Percentiles rank a stretch among this genome's conserved stretches.
phyloP scores from a whole-genome alignment of 2,329 filamentous ascomycete genomes.

The Metarhizium brunneum region DNA sequence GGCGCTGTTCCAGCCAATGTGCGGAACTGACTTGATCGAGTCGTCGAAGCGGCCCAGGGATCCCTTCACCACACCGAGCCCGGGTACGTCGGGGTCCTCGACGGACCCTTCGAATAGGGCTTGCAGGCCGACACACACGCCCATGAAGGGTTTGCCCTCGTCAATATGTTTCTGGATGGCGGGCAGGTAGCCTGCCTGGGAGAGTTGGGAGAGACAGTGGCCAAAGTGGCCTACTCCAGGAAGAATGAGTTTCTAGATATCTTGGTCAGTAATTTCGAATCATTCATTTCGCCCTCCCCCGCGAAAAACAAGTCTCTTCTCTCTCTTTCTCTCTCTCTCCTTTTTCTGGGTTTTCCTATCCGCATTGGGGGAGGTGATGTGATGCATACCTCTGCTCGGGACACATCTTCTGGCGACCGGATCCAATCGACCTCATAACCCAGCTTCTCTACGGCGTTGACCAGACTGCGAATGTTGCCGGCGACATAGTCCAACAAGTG shows the following conservation, averaged over 20 bases:
- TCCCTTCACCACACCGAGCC: slow-evolving; percentile 66
- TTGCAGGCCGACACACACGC: slow-evolving; percentile 91
- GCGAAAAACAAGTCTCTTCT: too few relatives aligned
- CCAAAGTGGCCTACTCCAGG: slow-evolving; percentile 97
- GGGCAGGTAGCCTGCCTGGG: slow-evolving; percentile 71
- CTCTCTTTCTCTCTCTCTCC: too few relatives aligned
- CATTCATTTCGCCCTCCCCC: too few relatives aligned
- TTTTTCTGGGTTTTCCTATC: too few relatives aligned
- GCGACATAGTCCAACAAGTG: slow-evolving; percentile 84
- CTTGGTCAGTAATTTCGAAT: background rate
- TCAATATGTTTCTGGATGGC: slow-evolving; percentile 76
- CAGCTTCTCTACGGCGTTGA: slow-evolving; percentile 94
- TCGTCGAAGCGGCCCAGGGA: slow-evolving; percentile 69
- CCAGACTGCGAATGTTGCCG: slow-evolving; percentile 89
- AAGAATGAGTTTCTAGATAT: slow-evolving; percentile 72
- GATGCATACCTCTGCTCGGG: slow-evolving; percentile 62
- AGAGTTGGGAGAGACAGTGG: slow-evolving; percentile 82
- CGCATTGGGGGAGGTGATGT: background rate
- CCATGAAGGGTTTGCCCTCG: slow-evolving; percentile 94
- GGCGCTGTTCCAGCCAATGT: slow-evolving; percentile 98
- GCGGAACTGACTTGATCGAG: slow-evolving; percentile 78
- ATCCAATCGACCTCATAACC: slow-evolving; percentile 94
- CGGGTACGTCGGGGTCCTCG: slow-evolving; percentile 63
- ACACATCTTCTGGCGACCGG: slow-evolving; percentile 71
- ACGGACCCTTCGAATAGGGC: slow-evolving; percentile 79